A percentile compares a stretch with the other conserved stretches of the same genome.
phyloP scores from a whole-genome alignment of 2,329 filamentous ascomycete genomes.

The Pseudocercospora eumusae region DNA sequence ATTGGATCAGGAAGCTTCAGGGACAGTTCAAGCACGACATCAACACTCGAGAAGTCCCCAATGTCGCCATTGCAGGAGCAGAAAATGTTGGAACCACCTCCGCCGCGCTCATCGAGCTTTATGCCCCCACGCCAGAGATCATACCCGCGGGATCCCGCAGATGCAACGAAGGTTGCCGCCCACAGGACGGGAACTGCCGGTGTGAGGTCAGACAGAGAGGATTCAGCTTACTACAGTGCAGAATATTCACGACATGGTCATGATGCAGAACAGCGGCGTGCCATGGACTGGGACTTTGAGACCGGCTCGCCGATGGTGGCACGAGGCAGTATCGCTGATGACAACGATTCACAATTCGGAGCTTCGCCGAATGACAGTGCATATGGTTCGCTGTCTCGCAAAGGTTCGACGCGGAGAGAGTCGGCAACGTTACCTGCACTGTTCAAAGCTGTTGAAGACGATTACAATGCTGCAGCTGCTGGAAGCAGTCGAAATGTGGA shows the following conservation, averaged over 20 bases:
- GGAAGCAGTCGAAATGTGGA: slow-evolving; percentile 14
- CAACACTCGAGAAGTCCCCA: neutral
- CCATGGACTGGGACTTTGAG: slow-evolving; percentile 32
- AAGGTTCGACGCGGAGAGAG: slow-evolving; percentile 27
- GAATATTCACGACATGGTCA: neutral
- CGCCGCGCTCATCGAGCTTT: slow-evolving; percentile 19
- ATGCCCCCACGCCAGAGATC: slow-evolving; percentile 18
- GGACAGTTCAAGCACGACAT: slow-evolving; percentile 24
- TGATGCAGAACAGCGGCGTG: slow-evolving; percentile 8
- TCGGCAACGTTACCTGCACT: slow-evolving; percentile 33
- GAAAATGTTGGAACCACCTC: slow-evolving; percentile 16
- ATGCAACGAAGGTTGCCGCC: slow-evolving; percentile 12
- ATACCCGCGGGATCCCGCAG: slow-evolving; percentile 9
- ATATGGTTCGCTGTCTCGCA: slow-evolving; percentile 20
- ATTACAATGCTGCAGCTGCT: slow-evolving; percentile 20
- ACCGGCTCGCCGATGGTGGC: slow-evolving; percentile 26
- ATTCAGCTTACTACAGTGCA: slow-evolving; percentile 29
- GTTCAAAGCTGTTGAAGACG: slow-evolving; percentile 24
- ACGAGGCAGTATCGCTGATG: slow-evolving; percentile 24
- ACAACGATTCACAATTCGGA: slow-evolving; percentile 10
- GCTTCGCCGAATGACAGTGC: slow-evolving; percentile 26
- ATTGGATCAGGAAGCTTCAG: slow-evolving; percentile 18
- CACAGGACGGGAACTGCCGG: slow-evolving; percentile 7
- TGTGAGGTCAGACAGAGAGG: slow-evolving; percentile 22
- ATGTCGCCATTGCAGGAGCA: neutral